Evolutionary conservation across 2,329 filamentous ascomycete genomes (phyloP), one percentile per base, ranked within the genome.

Genomic region (Xylariaceae sp.): DNA sequence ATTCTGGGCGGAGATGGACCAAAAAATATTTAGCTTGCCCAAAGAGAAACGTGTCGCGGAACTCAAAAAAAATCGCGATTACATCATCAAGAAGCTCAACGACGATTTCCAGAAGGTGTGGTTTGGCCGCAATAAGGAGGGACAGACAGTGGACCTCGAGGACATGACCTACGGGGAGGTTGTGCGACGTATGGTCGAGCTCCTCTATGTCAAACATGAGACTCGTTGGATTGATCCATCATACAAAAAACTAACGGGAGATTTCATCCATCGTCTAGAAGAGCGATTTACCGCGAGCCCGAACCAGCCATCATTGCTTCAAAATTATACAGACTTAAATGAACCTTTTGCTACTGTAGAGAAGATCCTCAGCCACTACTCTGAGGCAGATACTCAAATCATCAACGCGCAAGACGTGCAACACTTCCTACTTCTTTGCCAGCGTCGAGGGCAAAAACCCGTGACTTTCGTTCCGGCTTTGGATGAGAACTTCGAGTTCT

Each of bases 331-430:
- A 1, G 92, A 97, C 67, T 85, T 99, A 26, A 83, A 91, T 48
- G 83, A 91, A 59, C 94, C 94, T 13, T 96, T 88, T 70, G 77
- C 83, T 36, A 81, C 89, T 4, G 81, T 97, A 20, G 85, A 94
- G 63, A 86, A 84, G 60, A 89, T 99, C 55, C 77, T 97, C 37
- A 80, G 86, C 21, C 81, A 87, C 33, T 97, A 96, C 69, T 91
- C 93, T 1, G 91, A 95, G 65, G 88, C 92, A 4, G 87, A 93
- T 55, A 82, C 81, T 43, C 94, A 99, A 74, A 86, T 99, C 66
- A 96, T 99, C 80, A 97, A 94, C 67, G 94, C 95, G 10, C 94
- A 99, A 73, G 94, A 99, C 76, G 92, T 96, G 8, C 94, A 99
- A 76, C 89, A 97, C 75, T 97, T 99, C 81, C 75, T 99, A 48